These are phyloP conservation scores for Rhodotorula toruloides DNA, from an alignment of 768 basidiomycete species.

Conservation along the genomic window DNA sequence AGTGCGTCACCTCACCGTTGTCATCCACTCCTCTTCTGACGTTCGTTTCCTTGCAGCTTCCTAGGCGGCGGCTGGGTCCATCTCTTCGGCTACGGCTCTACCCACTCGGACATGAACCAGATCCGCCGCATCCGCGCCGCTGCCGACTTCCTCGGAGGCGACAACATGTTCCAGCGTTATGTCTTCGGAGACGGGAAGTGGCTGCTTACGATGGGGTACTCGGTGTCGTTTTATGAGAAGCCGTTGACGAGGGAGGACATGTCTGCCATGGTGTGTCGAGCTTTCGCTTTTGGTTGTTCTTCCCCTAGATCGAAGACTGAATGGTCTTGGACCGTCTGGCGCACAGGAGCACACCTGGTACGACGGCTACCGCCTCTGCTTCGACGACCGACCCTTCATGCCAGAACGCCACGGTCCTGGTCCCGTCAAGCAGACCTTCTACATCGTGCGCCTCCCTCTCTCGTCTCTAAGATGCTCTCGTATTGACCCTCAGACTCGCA, in stretches of 20 bases:
- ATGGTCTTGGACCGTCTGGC: not conserved
- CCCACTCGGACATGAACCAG: constrained; percentile 26
- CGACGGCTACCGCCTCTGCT: constrained; percentile 22
- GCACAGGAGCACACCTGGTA: constrained; percentile 40
- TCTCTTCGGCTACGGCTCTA: constrained; percentile 32
- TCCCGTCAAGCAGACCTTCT: constrained; percentile 37
- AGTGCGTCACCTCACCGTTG: constrained; percentile 6
- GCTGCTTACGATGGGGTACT: constrained; percentile 36
- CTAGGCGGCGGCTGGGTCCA: constrained; percentile 6
- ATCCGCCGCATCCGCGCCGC: constrained; percentile 20
- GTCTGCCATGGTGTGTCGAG: constrained; percentile 16
- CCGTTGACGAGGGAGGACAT: constrained; percentile 25
- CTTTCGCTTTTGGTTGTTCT: too few relatives aligned
- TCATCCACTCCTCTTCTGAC: not conserved
- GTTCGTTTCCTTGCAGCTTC: not conserved
- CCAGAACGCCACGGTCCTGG: constrained; percentile 14
- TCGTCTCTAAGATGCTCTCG: not conserved
- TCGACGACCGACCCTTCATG: constrained; percentile 26
- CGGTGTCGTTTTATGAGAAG: constrained; percentile 36
- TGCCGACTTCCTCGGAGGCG: constrained; percentile 38
- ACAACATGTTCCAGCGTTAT: constrained; percentile 40
- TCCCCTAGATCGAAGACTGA: not conserved
- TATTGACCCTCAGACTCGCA: not conserved
- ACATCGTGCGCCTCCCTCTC: constrained; percentile 24
- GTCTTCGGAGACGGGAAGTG: constrained; percentile 39